Evolutionary conservation across 495 filamentous ascomycete genomes (phyloP), one percentile per base, ranked within the genome.

Genomic region (Chlorociboria aeruginascens): DNA sequence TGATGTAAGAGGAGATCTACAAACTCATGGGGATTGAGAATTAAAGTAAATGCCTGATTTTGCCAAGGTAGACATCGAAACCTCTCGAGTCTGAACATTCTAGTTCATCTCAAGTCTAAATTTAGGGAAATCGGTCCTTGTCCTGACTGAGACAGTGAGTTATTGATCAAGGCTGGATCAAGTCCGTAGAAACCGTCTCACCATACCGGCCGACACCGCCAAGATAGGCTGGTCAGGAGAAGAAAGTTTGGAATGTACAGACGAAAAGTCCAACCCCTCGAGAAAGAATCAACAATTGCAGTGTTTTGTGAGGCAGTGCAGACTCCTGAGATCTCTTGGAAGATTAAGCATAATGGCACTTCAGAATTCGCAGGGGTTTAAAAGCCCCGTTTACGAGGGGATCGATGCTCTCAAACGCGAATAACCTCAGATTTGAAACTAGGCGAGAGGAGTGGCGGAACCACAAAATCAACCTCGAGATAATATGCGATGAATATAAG

Each of bases 371-470:
- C 10, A n/a, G 20, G 20, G 20, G 20, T 25, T 25, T 4, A 25
- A 4, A 25, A 4, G 20, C 11, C 30, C 35, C 32, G 48, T 50
- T 39, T 45, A 32, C 31, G 37, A n/a, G 32, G 36, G n/a, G 49
- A 46, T 46, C 42, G 12, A 14, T 30, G 35, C 9, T 17, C 9
- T 51, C 42, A 51, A 51, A 51, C 49, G 14, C 14, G 17, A 14
- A 7, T 8, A 33, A 35, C 35, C 43, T 46, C 36, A 40, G 29
- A 37, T 45, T 20, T 41, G 49, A 46, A 51, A 51, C 49, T 51
- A 28, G 41, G 49, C 42, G 41, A 8, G 8, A 40, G 47, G 31
- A 45, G 31, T 20, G 43, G 13, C 43, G 14, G 6, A 9, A 8
- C 6, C 31, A 13, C 6, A 32, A 12, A 45, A 45, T 35, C 16